Conservation (phyloP, 331 rosid genomes). For the Acacia pycnantha region DNA sequence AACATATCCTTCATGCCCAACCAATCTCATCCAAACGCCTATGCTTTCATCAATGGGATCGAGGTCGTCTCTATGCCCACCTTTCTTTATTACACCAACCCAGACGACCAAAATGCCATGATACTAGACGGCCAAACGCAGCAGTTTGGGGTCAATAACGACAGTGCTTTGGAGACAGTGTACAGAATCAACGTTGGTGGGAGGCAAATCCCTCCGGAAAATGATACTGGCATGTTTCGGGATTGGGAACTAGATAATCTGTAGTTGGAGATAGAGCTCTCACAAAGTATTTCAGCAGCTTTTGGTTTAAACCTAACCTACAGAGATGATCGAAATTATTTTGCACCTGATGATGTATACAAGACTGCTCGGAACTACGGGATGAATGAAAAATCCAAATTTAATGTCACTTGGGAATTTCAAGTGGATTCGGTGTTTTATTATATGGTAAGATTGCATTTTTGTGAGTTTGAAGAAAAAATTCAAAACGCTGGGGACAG, state of each 20-base stretch:
- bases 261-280: not conserved
- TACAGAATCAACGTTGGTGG: constrained; percentile 45
- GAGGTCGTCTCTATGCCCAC: constrained; percentile 56
- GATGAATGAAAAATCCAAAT: not conserved
- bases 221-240: constrained; percentile 47
- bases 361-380: not conserved
- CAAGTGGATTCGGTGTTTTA: not conserved
- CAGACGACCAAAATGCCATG: not conserved
- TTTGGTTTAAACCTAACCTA: not conserved
- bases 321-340: not conserved
- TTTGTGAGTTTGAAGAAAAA: not conserved
- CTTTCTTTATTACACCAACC: constrained; percentile 33
- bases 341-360: not conserved
- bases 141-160: not conserved
- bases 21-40: constrained; percentile 26
- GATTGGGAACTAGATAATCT: not conserved
- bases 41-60: constrained; percentile 40
- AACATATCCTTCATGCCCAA: constrained; percentile 6
- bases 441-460: not conserved
- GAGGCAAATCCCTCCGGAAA: fast-evolving
- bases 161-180: constrained; percentile 27
- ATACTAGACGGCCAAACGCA: fast-evolving
- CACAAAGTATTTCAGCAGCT: not conserved
- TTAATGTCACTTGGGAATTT: not conserved
- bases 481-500: not conserved